Base-by-base conservation (phyloP, 805 yeast species). In the Starmerella powellii region DNA sequence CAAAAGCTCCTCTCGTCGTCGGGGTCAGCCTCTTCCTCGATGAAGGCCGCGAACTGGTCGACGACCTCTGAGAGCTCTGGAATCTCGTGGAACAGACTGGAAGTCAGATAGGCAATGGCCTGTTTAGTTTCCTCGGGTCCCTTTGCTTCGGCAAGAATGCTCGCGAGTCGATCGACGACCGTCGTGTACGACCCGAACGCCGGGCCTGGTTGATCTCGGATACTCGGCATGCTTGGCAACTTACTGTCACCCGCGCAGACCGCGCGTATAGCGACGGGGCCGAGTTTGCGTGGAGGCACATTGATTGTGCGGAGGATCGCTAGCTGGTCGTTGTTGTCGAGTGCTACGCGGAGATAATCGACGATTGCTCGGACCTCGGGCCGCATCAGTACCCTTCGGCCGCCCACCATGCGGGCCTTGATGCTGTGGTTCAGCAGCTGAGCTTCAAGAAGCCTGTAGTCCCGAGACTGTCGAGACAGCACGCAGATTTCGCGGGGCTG, bases 361-460 rank as follows among this genome's bases (percentile, higher is more conserved):
- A 85, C 46, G 44, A 82, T 67, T 0, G 73, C 61, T 18, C 67
- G 64, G 13, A 84, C 76, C 53, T 83, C 94, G 42, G 72, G 73
- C 31, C 79, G 60, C 31, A 80, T 84, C 88, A 93, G 83, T 53
- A 85, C 82, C 1, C 85, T 78, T 34, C 66, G 67, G 0, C 95
- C 95, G 40, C 78, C 77, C 0, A 80, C 66, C 44, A 86, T 70
- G 8, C 63, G 61, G 53, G 82, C 81, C 0, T 91, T 86, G 2
- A 86, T 69, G 3, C 71, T 63, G 2, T 60, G 57, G 37, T 62
- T 66, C 1, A 73, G 65, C 19, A 88, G 61, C 16, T 74, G 80
- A 26, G 69, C 70, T 55, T 86, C 95, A 8, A 86, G 63, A 3
- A 61, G 66, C 39, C 80, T 62, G 0, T 85, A 41, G 5, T 11